phyloP scores from a whole-genome alignment of 139 green algal species.

The Spirogloea muscicola region DNA sequence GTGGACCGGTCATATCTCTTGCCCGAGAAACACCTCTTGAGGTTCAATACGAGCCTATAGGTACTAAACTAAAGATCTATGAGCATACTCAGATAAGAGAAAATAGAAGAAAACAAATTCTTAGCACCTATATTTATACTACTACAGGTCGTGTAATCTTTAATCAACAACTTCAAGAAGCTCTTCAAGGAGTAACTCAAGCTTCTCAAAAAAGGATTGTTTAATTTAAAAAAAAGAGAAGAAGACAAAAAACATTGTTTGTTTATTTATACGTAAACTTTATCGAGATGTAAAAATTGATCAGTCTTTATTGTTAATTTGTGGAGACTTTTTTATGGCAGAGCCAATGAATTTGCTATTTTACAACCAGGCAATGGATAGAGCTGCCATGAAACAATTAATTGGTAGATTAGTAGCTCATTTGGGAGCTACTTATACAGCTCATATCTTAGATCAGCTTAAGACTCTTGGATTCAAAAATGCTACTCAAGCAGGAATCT shows the following conservation, averaged over 20 bases:
- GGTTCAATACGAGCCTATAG: conserved; percentile 32
- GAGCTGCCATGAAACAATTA: conserved; percentile 55
- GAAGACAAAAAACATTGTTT: conserved; percentile 62
- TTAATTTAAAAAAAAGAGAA: conserved; percentile 70
- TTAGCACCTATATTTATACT: conserved; percentile 15
- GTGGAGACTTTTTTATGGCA: conserved; percentile 72
- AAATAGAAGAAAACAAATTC: neutral
- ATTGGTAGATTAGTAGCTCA: conserved; percentile 45
- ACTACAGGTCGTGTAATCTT: conserved; percentile 32
- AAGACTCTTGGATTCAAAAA: conserved; percentile 18
- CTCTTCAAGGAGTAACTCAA: conserved; percentile 11
- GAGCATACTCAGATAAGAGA: conserved; percentile 1
- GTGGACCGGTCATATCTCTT: conserved; percentile 7
- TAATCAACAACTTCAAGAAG: conserved; percentile 32
- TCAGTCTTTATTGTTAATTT: conserved; percentile 59
- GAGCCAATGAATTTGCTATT: conserved; percentile 29
- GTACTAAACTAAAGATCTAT: conserved; percentile 4
- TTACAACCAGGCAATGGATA: conserved; percentile 53
- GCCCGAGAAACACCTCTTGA: conserved; percentile 37
- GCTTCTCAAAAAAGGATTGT: conserved; percentile 45
- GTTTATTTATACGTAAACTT: conserved; percentile 59
- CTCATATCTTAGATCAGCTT: conserved; percentile 14
- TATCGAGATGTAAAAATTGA: no score
- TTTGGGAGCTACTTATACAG: conserved; percentile 54
- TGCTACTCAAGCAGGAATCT: conserved; percentile 24